Evolutionary conservation across 176 grass and related monocot genomes (phyloP).

Genomic region (Lolium rigidum): DNA sequence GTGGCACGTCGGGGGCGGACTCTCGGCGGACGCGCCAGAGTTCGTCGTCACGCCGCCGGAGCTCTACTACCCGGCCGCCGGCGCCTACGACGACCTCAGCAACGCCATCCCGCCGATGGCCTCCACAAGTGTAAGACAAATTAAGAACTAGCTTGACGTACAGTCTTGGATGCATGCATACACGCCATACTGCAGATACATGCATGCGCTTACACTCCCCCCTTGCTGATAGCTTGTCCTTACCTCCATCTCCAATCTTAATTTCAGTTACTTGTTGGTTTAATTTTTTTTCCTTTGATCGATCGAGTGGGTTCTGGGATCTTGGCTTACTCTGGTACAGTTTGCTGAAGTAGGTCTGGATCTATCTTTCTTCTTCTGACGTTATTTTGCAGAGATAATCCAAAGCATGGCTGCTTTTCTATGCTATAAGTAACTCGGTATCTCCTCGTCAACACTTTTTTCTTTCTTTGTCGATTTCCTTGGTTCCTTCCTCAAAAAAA

Average conservation of each 20-base stretch:
- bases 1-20: neutral
- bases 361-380: neutral
- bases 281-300: too few relatives aligned
- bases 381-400: neutral
- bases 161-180: too few relatives aligned
- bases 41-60: neutral
- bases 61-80: neutral
- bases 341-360: neutral
- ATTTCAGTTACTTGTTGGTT: too few relatives aligned
- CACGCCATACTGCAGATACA: too few relatives aligned
- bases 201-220: too few relatives aligned
- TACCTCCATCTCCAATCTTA: too few relatives aligned
- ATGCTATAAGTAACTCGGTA: too few relatives aligned
- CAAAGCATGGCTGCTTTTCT: neutral
- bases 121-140: neutral
- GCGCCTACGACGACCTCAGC: neutral
- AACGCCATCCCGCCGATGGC: neutral
- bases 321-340: neutral
- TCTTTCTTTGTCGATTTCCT: neutral
- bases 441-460: neutral
- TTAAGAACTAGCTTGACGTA: too few relatives aligned
- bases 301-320: neutral
- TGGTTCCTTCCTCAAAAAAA: neutral
- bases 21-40: conserved; percentile 5
- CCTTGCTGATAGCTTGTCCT: too few relatives aligned